A percentile compares a stretch with the other conserved stretches of the same genome.
These are phyloP conservation scores for Ophiocordyceps polyrhachis-furcata DNA, from an alignment of 2,329 filamentous ascomycete genomes.

Conservation along the genomic window DNA sequence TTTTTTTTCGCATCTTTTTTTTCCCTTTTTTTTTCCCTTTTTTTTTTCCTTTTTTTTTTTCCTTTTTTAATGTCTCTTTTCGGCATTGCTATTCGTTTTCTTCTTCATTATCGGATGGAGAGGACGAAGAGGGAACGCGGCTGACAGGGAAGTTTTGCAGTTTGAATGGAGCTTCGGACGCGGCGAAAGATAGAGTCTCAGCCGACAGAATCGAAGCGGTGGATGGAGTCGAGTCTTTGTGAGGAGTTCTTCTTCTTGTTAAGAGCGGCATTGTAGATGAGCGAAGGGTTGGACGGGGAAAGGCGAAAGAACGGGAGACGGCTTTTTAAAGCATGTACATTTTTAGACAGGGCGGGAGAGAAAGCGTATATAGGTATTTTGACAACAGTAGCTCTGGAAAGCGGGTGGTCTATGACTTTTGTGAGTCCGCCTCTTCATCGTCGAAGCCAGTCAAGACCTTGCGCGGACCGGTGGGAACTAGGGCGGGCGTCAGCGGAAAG, in stretches of 20 bases:
- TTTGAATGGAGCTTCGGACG: conserved; percentile 46
- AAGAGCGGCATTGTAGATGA: not conserved
- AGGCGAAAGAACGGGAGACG: not conserved
- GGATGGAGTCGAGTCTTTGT: not conserved
- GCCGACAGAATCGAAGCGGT: conserved; percentile 1
- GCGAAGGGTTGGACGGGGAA: not conserved
- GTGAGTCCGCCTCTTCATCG: conserved; percentile 20
- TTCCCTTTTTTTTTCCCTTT: too few species aligned
- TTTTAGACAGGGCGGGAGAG: not conserved
- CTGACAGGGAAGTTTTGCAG: conserved; percentile 14
- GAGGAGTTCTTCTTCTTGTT: not conserved
- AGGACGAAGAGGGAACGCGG: not conserved
- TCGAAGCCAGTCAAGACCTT: conserved; percentile 43
- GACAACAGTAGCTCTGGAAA: too few species aligned
- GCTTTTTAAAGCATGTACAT: not conserved
- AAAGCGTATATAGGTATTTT: not conserved
- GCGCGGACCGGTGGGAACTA: conserved; percentile 41
- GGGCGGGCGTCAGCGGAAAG: conserved; percentile 14
- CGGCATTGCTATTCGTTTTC: too few species aligned
- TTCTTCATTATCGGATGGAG: not conserved
- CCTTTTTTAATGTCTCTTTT: too few species aligned
- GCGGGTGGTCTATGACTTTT: not conserved
- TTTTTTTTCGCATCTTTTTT: too few species aligned
- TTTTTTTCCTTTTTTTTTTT: too few species aligned
- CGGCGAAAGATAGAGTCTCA: conserved; percentile 31